These are phyloP conservation scores for Atkinsonella hypoxylon DNA, from an alignment of 2,329 filamentous ascomycete species.

Conservation along the genomic window DNA sequence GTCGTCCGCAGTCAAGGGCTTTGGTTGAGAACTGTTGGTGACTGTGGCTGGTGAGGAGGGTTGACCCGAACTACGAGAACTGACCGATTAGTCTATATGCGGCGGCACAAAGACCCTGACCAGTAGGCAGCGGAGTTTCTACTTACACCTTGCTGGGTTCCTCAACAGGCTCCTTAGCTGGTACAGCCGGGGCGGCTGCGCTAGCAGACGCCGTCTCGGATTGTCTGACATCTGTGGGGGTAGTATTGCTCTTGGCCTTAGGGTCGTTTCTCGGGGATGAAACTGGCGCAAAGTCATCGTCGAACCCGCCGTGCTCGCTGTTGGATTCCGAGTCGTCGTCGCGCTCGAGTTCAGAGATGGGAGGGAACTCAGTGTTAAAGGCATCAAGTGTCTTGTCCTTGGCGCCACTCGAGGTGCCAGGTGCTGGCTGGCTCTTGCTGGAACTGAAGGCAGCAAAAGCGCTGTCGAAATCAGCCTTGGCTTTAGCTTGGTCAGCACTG, in stretches of 20 bases:
- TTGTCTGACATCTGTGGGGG: slow-evolving; percentile 1
- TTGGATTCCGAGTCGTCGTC: slow-evolving; percentile 77
- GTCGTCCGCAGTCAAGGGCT: slow-evolving; percentile 24
- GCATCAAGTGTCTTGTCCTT: slow-evolving; percentile 32
- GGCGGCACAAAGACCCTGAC: no score
- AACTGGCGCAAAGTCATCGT: slow-evolving; percentile 77
- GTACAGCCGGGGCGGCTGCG: slow-evolving; percentile 10
- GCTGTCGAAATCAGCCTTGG: slow-evolving; percentile 74
- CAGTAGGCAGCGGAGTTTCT: no score
- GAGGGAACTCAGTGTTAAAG: slow-evolving; percentile 77
- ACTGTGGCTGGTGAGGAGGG: slow-evolving; percentile 21
- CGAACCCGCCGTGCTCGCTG: slow-evolving; percentile 73
- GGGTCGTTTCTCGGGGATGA: slow-evolving; percentile 29
- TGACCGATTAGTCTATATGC: no score
- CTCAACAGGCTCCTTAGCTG: slow-evolving; percentile 15
- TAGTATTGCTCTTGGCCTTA: slow-evolving; percentile 7
- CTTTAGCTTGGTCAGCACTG: slow-evolving; percentile 41
- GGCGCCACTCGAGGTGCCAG: slow-evolving; percentile 23
- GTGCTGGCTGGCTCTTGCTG: slow-evolving; percentile 35
- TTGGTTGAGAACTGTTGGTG: slow-evolving; percentile 17
- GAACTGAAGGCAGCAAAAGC: slow-evolving; percentile 66
- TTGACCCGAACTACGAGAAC: slow-evolving; percentile 15
- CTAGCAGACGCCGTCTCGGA: neutral
- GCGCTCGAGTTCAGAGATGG: slow-evolving; percentile 73
- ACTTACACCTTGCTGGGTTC: slow-evolving; percentile 16